phyloP scores from a whole-genome alignment of 495 filamentous ascomycete genomes.

The Lasiosphaeriaceae sp. region DNA sequence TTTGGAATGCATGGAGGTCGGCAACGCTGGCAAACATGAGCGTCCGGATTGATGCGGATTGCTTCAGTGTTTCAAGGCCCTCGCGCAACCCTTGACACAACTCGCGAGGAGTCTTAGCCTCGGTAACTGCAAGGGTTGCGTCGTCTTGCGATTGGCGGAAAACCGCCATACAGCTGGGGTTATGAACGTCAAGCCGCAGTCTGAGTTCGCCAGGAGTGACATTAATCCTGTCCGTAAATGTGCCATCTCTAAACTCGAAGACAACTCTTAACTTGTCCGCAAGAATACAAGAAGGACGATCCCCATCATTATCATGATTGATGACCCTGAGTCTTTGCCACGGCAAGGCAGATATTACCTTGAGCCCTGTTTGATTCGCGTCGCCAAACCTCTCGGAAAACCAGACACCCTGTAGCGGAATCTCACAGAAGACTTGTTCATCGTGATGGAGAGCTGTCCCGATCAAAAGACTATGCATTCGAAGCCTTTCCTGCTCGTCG shows the following conservation, averaged over 20 bases:
- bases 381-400: conserved; percentile 56
- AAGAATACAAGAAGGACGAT: conserved; percentile 55
- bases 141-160: conserved; percentile 63
- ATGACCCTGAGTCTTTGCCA: conserved; percentile 51
- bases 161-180: conserved; percentile 58
- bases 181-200: conserved; percentile 55
- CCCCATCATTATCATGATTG: conserved; percentile 48
- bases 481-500: conserved; percentile 60
- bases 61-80: conserved; percentile 43
- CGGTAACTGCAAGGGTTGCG: conserved; percentile 62
- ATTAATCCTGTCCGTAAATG: conserved; percentile 70
- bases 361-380: conserved; percentile 32
- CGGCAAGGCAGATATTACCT: conserved; percentile 41
- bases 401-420: conserved; percentile 56
- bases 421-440: conserved; percentile 60
- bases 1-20: conserved; percentile 74
- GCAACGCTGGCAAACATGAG: conserved; percentile 48
- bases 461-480: conserved; percentile 63
- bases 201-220: conserved; percentile 71
- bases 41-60: conserved; percentile 45
- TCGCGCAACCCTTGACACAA: conserved; percentile 49
- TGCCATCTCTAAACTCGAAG: conserved; percentile 62
- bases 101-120: conserved; percentile 57
- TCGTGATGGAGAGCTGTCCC: conserved; percentile 57
- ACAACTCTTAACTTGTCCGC: conserved; percentile 68